Evolutionary conservation across 441 rosid species (phyloP).

Genomic region (Erodium trifolium): DNA sequence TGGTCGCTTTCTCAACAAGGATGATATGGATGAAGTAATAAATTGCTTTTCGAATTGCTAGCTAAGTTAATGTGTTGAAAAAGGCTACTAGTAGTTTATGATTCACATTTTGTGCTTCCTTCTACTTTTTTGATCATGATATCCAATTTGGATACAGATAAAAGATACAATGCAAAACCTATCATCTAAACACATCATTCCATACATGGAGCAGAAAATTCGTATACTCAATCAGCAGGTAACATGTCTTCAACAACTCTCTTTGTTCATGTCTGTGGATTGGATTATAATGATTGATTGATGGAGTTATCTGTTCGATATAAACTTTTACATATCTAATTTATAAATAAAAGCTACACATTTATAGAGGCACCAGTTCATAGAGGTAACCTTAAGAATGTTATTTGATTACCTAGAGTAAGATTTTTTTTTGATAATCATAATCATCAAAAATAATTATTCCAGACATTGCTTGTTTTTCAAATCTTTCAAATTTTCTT

Average conservation of each 20-base stretch:
- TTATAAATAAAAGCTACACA: background rate
- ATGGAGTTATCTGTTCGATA: slow-evolving; percentile 2
- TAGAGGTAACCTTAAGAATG: background rate
- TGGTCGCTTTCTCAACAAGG: slow-evolving; percentile 67
- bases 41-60: slow-evolving; percentile 15
- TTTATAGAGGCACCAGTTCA: background rate
- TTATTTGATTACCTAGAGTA: background rate
- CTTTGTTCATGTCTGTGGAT: slow-evolving; percentile 12
- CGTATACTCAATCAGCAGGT: slow-evolving; percentile 94
- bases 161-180: slow-evolving; percentile 85
- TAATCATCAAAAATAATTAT: background rate
- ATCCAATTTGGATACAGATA: slow-evolving; percentile 47
- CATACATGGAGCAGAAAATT: slow-evolving; percentile 95
- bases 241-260: slow-evolving; percentile 17
- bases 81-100: slow-evolving; percentile 10
- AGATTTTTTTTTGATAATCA: slow-evolving; percentile 3
- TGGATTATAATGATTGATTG: background rate
- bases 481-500: slow-evolving; percentile 1
- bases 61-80: slow-evolving; percentile 11
- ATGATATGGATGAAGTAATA: slow-evolving; percentile 73
- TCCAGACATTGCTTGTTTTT: background rate
- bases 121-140: slow-evolving; percentile 17
- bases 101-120: slow-evolving; percentile 22
- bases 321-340: background rate
- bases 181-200: slow-evolving; percentile 84